Conservation (phyloP, 805 yeast species). For the Metschnikowia kofuensis region DNA sequence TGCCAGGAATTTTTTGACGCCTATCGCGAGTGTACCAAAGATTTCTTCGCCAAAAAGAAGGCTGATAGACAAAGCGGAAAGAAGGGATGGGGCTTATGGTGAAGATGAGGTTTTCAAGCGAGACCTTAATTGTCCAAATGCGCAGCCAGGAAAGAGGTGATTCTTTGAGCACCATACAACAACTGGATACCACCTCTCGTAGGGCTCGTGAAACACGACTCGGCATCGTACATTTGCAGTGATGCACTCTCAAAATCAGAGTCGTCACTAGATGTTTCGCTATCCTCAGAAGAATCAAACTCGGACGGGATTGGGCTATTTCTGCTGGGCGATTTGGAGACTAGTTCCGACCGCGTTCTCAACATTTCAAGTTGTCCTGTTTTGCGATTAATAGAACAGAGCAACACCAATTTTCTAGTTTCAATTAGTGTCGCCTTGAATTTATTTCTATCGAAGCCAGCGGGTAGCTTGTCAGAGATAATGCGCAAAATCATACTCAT, state of each 20-base stretch:
- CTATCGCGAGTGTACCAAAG: conserved; percentile 71
- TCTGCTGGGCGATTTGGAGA: conserved; percentile 10
- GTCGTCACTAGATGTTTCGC: background rate
- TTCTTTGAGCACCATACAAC: conserved; percentile 1
- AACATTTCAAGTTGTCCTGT: conserved; percentile 34
- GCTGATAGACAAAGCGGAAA: conserved; percentile 36
- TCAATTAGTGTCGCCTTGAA: background rate
- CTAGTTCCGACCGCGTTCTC: conserved; percentile 29
- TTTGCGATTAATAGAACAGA: conserved; percentile 38
- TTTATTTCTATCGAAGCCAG: background rate
- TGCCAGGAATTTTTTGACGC: conserved; percentile 82
- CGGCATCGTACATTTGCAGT: background rate
- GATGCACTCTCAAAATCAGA: background rate
- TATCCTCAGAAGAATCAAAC: background rate
- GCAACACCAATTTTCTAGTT: conserved; percentile 15
- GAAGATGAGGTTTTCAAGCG: background rate
- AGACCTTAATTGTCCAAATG: background rate
- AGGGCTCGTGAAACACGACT: background rate
- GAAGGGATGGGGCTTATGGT: conserved; percentile 46
- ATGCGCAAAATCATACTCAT: conserved; percentile 11
- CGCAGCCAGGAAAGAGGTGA: background rate
- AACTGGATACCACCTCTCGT: background rate
- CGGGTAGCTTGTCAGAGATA: background rate
- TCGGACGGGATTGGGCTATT: background rate
- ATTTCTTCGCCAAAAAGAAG: conserved; percentile 38